Evolutionary conservation across 768 basidiomycete genomes (phyloP).

Genomic region (Phallus indusiatus): DNA sequence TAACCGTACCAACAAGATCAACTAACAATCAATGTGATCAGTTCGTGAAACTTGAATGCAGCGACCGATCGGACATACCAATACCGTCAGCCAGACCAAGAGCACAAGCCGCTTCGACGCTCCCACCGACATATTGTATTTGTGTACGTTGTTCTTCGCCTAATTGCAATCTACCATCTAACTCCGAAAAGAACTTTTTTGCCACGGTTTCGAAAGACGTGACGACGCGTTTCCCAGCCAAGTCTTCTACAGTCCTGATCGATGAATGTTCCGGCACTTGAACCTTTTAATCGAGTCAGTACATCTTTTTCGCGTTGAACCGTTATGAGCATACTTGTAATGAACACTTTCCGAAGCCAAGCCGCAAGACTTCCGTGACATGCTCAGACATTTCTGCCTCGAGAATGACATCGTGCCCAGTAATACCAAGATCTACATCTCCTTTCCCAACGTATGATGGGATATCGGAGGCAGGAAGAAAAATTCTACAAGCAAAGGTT

Average conservation of each 20-base stretch:
- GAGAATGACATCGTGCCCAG: slow-evolving; percentile 94
- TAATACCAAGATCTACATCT: slow-evolving; percentile 93
- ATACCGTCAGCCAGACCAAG: slow-evolving; percentile 96
- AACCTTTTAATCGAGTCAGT: slow-evolving; percentile 29
- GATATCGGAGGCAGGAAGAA: slow-evolving; percentile 94
- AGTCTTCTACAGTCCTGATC: slow-evolving; percentile 63
- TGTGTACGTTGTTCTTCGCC: slow-evolving; percentile 57
- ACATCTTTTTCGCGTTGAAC: not conserved
- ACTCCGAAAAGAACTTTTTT: slow-evolving; percentile 58
- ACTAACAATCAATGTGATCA: slow-evolving; percentile 38
- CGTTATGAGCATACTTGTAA: slow-evolving; percentile 40
- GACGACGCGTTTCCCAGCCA: slow-evolving; percentile 87
- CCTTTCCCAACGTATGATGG: slow-evolving; percentile 98
- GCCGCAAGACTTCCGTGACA: slow-evolving; percentile 69
- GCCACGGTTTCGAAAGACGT: slow-evolving; percentile 93
- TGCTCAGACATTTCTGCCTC: slow-evolving; percentile 75
- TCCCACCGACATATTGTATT: slow-evolving; percentile 95
- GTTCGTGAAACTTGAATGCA: not conserved
- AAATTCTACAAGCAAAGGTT: slow-evolving; percentile 49
- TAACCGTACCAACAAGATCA: slow-evolving; percentile 85
- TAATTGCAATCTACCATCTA: slow-evolving; percentile 44
- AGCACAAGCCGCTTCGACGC: slow-evolving; percentile 96
- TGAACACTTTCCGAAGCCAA: slow-evolving; percentile 89
- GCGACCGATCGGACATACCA: slow-evolving; percentile 39
- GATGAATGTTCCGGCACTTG: slow-evolving; percentile 77